phyloP scores from a whole-genome alignment of 2,329 filamentous ascomycete genomes.

The Colletotrichum incanum region DNA sequence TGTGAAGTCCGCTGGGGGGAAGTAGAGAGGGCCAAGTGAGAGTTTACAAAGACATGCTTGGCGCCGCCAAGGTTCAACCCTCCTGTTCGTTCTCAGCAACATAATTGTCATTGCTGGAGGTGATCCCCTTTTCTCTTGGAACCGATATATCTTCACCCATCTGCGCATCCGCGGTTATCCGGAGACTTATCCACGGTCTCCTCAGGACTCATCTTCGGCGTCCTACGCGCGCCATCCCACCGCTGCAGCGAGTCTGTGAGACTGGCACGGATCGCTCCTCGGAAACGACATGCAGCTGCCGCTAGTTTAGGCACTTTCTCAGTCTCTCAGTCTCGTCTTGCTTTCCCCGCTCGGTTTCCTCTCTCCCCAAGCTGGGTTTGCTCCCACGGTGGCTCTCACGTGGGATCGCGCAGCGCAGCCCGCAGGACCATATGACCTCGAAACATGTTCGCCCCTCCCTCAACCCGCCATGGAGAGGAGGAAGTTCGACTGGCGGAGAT shows the following conservation, averaged over 20 bases:
- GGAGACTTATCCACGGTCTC: slow-evolving; percentile 10
- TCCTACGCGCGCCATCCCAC: slow-evolving; percentile 21
- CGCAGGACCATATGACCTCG: slow-evolving; percentile 39
- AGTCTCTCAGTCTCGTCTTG: slow-evolving; percentile 15
- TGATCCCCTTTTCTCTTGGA: neutral
- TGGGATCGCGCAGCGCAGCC: slow-evolving; percentile 37
- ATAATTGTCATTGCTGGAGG: neutral
- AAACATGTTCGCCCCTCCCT: slow-evolving; percentile 30
- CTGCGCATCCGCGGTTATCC: neutral
- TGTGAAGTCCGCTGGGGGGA: neutral
- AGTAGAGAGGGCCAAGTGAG: neutral
- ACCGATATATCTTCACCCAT: slow-evolving; percentile 1
- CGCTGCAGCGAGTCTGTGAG: slow-evolving; percentile 39
- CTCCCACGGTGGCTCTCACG: slow-evolving; percentile 36
- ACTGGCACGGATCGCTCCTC: slow-evolving; percentile 41
- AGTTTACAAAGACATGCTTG: slow-evolving; percentile 15
- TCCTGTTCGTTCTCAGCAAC: slow-evolving; percentile 17
- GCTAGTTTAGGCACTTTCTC: slow-evolving; percentile 36
- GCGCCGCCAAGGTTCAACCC: slow-evolving; percentile 22
- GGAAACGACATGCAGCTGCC: slow-evolving; percentile 39
- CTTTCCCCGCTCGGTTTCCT: slow-evolving; percentile 32
- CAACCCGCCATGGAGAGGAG: slow-evolving; percentile 34
- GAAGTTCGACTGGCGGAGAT: slow-evolving; percentile 35
- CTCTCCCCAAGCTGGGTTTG: slow-evolving; percentile 15
- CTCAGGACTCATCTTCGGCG: slow-evolving; percentile 38